Evolutionary conservation across 2,329 filamentous ascomycete genomes (phyloP), one percentile per base, ranked within the genome.

Genomic region (Reticulascus tulasneorum): DNA sequence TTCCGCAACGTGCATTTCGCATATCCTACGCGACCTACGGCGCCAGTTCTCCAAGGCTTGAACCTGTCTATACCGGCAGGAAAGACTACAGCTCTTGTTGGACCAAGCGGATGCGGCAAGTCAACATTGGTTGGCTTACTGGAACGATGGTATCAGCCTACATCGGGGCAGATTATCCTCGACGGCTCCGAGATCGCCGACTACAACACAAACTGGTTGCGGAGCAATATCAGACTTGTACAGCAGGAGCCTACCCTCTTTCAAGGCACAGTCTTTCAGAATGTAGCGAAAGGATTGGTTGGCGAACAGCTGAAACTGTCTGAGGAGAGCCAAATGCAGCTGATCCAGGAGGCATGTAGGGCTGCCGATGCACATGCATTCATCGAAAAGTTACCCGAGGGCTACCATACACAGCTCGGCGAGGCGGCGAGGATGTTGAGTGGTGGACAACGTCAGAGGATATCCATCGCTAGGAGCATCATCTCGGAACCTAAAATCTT

Each of bases 21-120:
- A 46, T 86, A 86, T 45, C 82, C 82, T 9, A 82, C 79, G 5
- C 69, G 82, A 2, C 76, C 79, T 0, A 77, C 84, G 46, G 77
- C 82, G 3, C 67, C 71, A 4, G 75, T 85, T 5, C 75, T 85
- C 62, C 63, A 78, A 16, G 68, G 76, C 35, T 75, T 84, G 46
- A 77, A 62, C 37, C 62, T 86, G 3, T 47, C 60, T 3, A 69
- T 84, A 12, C 76, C 78, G 6, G 72, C 78, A 6, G 79, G 80
- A 7, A 82, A 82, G 55, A 79, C 77, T 12, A 82, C 81, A 11
- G 81, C 81, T 4, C 59, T 85, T n/a, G 81, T 85, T 9, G 41
- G 37, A 35, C 12, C 79, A 6, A 84, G 79, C 15, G 81, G 81
- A 3, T 82, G 76, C 27, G 81, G 81, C 16, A 85, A 85, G 53